Percentiles rank a stretch among this genome's conserved stretches.
phyloP scores from a whole-genome alignment of 2,329 filamentous ascomycete genomes.

The Pyrenophora graminea region DNA sequence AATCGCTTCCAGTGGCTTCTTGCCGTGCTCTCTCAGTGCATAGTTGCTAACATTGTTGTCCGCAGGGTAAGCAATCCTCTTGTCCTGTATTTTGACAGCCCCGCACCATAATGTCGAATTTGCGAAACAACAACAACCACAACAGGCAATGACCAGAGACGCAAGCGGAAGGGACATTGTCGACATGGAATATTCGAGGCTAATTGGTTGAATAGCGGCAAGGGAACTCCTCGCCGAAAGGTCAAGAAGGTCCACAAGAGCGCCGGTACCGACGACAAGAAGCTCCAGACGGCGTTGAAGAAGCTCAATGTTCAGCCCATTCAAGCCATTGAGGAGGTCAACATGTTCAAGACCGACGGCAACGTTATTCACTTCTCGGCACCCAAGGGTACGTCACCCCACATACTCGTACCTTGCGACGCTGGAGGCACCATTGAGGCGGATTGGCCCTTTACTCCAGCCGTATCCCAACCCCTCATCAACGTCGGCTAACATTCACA shows the following conservation, averaged over 20 bases:
- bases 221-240: slow-evolving; percentile 96
- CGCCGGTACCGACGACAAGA: slow-evolving; percentile 97
- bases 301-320: slow-evolving; percentile 99
- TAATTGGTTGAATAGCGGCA: slow-evolving; percentile 67
- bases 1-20: neutral
- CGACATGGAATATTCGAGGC: slow-evolving; percentile 16
- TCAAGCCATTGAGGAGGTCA: slow-evolving; percentile 99
- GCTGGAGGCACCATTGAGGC: neutral
- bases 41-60: slow-evolving; percentile 27
- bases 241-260: slow-evolving; percentile 96
- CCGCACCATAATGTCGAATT: slow-evolving; percentile 19
- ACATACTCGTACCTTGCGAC: neutral
- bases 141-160: neutral
- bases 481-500: slow-evolving; percentile 15
- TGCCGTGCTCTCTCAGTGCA: slow-evolving; percentile 15
- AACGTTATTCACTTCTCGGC: slow-evolving; percentile 99
- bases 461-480: neutral
- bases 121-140: slow-evolving; percentile 6
- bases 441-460: neutral
- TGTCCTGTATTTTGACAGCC: slow-evolving; percentile 22
- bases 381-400: slow-evolving; percentile 77
- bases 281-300: slow-evolving; percentile 95
- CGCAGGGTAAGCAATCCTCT: slow-evolving; percentile 40
- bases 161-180: neutral
- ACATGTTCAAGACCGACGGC: slow-evolving; percentile 99